Evolutionary conservation across 2,329 filamentous ascomycete genomes (phyloP), one percentile per base, ranked within the genome.

Genomic region (Neoarthrinium moseri): DNA sequence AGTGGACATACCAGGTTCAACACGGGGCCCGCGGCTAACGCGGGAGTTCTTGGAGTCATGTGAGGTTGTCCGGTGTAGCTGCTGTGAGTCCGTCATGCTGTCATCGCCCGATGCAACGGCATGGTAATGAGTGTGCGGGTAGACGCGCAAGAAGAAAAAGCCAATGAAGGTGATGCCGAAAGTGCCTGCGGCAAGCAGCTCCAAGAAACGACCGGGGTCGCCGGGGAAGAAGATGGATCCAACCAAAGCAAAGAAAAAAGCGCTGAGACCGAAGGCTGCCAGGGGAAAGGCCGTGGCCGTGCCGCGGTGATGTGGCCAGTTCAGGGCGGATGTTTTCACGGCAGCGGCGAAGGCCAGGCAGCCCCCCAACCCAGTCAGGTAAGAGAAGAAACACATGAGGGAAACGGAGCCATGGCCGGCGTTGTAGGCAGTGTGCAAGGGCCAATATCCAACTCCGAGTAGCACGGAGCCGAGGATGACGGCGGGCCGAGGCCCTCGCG

Each of bases 241-340:
- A 26, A 95, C 69, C 3, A 85, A 77, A 1, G 94, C 92, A 70
- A 96, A 99, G 73, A 97, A 95, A 69, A 99, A 94, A 45, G 94
- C 94, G 63, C 91, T 96, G 47, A 99, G 71, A 3, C 94, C 94
- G 62, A 97, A 97, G 3, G 89, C 91, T 46, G 94, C 89, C 46
- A 97, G 70, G 5, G 94, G 92, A 57, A 97, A 94, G 1, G 91
- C 91, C 5, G 94, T 97, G 5, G 94, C 94, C 4, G 92, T 96
- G 45, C 94, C 94, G 52, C 94, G 83, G 63, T 95, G 87, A 48
- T 86, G 81, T 11, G 92, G 92, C 83, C 91, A 96, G 68, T 96
- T 96, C 53, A 94, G 78, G 8, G 91, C 91, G 40, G 88, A 91
- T 62, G 73, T 74, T 64, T 99, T 99, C 61, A 99, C 83, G 7